Evolutionary conservation across 805 yeast genomes (phyloP).

Genomic region (Starmerella ratchasimensis): DNA sequence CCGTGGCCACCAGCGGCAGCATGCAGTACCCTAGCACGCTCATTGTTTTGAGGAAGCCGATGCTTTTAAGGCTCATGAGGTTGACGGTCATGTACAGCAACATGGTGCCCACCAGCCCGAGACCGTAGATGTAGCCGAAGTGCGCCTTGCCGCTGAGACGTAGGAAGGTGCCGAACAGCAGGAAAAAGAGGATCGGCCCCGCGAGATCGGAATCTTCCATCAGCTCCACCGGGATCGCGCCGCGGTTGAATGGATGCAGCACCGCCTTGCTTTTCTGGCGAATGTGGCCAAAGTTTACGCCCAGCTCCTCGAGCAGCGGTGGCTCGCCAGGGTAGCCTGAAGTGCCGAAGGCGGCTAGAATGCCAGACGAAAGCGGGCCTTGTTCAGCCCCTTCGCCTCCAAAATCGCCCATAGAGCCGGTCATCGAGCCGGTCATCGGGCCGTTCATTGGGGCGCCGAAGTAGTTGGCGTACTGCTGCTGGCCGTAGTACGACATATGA

Average conservation of each 20-base stretch:
- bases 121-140: conserved; percentile 93
- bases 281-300: conserved; percentile 82
- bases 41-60: conserved; percentile 55
- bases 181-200: conserved; percentile 82
- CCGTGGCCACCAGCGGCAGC: conserved; percentile 69
- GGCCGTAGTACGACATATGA: conserved; percentile 16
- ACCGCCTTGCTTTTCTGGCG: conserved; percentile 71
- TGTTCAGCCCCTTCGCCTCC: conserved; percentile 7
- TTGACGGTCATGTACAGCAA: conserved; percentile 75
- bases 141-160: conserved; percentile 83
- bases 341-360: conserved; percentile 84
- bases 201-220: conserved; percentile 87
- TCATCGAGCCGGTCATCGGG: conserved; percentile 15
- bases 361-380: conserved; percentile 46
- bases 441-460: too few relatives aligned
- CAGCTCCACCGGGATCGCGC: conserved; percentile 53
- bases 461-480: conserved; percentile 13
- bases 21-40: conserved; percentile 89
- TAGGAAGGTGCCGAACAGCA: conserved; percentile 71
- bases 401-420: conserved; percentile 1
- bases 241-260: conserved; percentile 50
- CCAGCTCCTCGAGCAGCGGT: conserved; percentile 80
- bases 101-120: conserved; percentile 79
- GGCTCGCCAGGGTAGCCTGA: conserved; percentile 93
- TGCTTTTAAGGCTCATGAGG: conserved; percentile 51